These are phyloP conservation scores for Melanopsichium pennsylvanicum DNA, from an alignment of 1,284 basidiomycete species.

Conservation along the genomic window DNA sequence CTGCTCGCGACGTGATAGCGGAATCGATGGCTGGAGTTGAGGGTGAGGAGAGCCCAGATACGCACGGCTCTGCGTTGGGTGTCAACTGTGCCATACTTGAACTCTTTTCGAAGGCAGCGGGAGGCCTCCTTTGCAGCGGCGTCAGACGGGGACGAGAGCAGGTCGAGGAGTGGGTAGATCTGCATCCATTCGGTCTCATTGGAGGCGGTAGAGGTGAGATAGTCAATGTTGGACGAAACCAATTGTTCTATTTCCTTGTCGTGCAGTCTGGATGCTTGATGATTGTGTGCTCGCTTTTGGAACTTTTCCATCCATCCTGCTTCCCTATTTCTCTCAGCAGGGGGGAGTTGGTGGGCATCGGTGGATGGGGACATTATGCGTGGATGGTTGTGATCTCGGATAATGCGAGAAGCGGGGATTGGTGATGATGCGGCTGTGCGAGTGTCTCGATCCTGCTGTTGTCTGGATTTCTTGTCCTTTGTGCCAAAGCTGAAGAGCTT, in stretches of 20 bases:
- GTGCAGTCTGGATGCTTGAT: constrained; percentile 16
- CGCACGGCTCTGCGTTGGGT: constrained; percentile 49
- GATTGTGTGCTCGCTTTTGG: constrained; percentile 26
- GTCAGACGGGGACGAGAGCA: constrained; percentile 48
- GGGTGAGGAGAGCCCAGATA: constrained; percentile 52
- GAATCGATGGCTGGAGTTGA: constrained; percentile 56
- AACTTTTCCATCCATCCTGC: constrained; percentile 45
- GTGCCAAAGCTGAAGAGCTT: constrained; percentile 38
- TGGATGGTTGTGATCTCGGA: constrained; percentile 14
- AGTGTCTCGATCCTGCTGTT: constrained; percentile 9
- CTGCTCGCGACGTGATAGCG: constrained; percentile 52
- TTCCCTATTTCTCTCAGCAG: constrained; percentile 23
- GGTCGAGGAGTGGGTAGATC: constrained; percentile 35
- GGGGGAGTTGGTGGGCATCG: neutral
- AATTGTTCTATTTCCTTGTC: constrained; percentile 32
- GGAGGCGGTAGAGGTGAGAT: constrained; percentile 34
- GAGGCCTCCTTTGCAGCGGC: constrained; percentile 59
- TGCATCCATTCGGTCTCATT: constrained; percentile 45
- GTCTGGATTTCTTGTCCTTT: constrained; percentile 32
- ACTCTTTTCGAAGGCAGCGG: constrained; percentile 54
- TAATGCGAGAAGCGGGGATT: constrained; percentile 1
- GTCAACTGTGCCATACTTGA: constrained; percentile 48
- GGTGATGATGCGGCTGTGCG: constrained; percentile 13
- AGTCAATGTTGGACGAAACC: constrained; percentile 28
- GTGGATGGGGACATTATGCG: constrained; percentile 8